Conservation (phyloP, 225 moss, liverwort and hornwort species). For the Climacium dendroides region DNA sequence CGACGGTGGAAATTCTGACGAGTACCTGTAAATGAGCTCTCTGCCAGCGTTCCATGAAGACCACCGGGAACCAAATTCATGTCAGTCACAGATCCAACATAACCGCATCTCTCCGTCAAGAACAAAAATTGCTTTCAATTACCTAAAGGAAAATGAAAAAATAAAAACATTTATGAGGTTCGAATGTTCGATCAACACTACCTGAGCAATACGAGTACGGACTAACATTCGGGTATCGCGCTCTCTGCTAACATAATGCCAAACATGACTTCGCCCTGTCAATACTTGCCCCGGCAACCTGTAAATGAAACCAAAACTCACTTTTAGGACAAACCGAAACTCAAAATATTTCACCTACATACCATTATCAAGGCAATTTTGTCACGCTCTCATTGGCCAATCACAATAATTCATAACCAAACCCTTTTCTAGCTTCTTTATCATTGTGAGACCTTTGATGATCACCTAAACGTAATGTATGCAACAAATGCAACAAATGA, state of each 20-base stretch:
- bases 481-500: too few species aligned
- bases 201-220: slow-evolving; percentile 51
- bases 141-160: not conserved
- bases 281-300: slow-evolving; percentile 58
- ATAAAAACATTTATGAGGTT: not conserved
- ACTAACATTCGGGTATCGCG: slow-evolving; percentile 20
- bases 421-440: not conserved
- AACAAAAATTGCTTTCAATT: not conserved
- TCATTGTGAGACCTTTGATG: not conserved
- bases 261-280: slow-evolving; percentile 3
- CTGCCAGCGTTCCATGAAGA: not conserved
- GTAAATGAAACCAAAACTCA: not conserved
- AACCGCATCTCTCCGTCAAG: not conserved
- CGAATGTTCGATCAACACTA: not conserved
- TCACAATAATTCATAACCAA: not conserved
- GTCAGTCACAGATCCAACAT: not conserved
- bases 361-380: not conserved
- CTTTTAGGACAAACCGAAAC: not conserved
- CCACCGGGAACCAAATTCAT: not conserved
- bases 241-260: slow-evolving; percentile 43
- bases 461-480: not conserved
- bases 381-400: not conserved
- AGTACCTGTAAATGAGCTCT: slow-evolving; percentile 22
- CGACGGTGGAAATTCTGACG: not conserved
- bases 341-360: not conserved